These are phyloP conservation scores for Biscutella laevigata DNA, from an alignment of 441 rosid species.

Conservation along the genomic window DNA sequence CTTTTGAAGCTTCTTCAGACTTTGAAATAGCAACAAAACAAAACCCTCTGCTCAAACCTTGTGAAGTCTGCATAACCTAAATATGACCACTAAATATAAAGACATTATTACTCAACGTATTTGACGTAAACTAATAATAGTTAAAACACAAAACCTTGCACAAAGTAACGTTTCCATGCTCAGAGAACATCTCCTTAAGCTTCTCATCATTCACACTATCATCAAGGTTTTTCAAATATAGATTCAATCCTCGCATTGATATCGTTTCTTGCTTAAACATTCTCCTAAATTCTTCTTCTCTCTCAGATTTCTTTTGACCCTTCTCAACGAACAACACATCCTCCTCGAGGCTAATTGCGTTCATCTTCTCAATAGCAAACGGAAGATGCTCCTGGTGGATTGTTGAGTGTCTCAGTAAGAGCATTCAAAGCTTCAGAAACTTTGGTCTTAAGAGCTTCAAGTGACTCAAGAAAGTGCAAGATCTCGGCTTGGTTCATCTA, in stretches of 20 bases:
- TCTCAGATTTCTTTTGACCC: slow-evolving; percentile 55
- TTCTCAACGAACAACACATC: slow-evolving; percentile 55
- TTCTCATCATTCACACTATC: slow-evolving; percentile 62
- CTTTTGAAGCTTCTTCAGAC: slow-evolving; percentile 62
- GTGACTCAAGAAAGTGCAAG: slow-evolving; percentile 62
- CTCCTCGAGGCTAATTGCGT: slow-evolving; percentile 43
- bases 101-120: no score
- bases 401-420: slow-evolving; percentile 31
- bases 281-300: slow-evolving; percentile 40
- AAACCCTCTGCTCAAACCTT: slow-evolving; percentile 56
- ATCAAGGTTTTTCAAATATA: slow-evolving; percentile 47
- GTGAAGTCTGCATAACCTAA: slow-evolving; percentile 63
- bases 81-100: no score
- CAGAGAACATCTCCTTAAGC: slow-evolving; percentile 50
- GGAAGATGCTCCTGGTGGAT: slow-evolving; percentile 26
- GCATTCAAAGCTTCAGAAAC: slow-evolving; percentile 69
- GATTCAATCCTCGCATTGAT: slow-evolving; percentile 7
- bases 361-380: slow-evolving; percentile 41
- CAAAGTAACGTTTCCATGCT: slow-evolving; percentile 50
- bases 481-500: slow-evolving; percentile 86
- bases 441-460: slow-evolving; percentile 61
- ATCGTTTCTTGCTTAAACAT: slow-evolving; percentile 51
- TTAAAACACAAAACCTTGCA: slow-evolving; percentile 70
- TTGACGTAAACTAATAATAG: no score
- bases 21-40: slow-evolving; percentile 65